These are phyloP conservation scores for Globisporangium radiosum DNA, from an alignment of 352 stramenopile genomes.

Conservation along the genomic window DNA sequence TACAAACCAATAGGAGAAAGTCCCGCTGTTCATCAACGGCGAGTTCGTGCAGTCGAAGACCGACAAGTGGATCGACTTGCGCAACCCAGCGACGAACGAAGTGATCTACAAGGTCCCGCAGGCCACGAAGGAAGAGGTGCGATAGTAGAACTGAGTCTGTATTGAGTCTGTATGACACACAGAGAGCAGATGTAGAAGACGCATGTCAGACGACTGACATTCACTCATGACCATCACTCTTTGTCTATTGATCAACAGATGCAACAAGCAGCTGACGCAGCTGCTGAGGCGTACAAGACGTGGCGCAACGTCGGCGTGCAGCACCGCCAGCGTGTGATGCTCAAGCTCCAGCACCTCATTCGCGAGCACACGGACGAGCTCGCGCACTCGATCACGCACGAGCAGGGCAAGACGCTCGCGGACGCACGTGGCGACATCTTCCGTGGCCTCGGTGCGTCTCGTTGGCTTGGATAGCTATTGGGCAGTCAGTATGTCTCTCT, in stretches of 20 bases:
- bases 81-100: constrained; percentile 89
- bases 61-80: constrained; percentile 89
- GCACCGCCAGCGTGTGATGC: constrained; percentile 92
- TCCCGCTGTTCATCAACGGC: constrained; percentile 90
- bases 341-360: constrained; percentile 95
- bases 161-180: too few relatives aligned
- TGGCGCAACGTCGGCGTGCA: constrained; percentile 94
- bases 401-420: constrained; percentile 90
- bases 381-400: constrained; percentile 91
- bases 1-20: constrained; percentile 32
- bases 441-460: constrained; percentile 79
- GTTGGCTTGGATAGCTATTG: not conserved
- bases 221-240: constrained; percentile 1
- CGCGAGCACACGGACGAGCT: constrained; percentile 93
- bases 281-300: constrained; percentile 82
- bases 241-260: constrained; percentile 40
- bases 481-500: not conserved
- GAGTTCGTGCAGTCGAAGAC: constrained; percentile 90
- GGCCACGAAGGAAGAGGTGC: constrained; percentile 75
- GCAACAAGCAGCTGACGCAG: constrained; percentile 66
- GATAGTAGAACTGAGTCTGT: too few relatives aligned
- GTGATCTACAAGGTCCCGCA: constrained; percentile 84
- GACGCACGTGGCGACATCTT: constrained; percentile 97
- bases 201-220: not conserved
- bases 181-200: too few relatives aligned